Evolutionary conservation across 768 basidiomycete species (phyloP).

Genomic region (Agaricus blazei): DNA sequence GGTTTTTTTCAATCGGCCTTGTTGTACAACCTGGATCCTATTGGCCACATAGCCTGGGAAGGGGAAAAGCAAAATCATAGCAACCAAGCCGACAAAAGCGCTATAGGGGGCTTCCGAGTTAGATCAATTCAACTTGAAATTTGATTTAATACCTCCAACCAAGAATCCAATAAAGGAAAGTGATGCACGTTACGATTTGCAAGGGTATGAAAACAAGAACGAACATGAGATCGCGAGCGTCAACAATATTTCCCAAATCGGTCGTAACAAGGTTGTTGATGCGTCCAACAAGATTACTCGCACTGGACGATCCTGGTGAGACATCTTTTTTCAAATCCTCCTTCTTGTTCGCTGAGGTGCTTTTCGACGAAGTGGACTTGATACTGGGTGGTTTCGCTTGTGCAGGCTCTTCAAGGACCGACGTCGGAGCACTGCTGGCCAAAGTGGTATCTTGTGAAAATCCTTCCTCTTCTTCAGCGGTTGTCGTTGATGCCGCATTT

Average conservation of each 20-base stretch:
- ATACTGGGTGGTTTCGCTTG: conserved; percentile 4
- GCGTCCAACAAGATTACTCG: conserved; percentile 57
- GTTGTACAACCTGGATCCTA: conserved; percentile 44
- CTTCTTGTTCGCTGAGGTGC: not conserved
- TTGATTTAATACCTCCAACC: conserved; percentile 38
- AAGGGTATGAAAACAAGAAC: conserved; percentile 36
- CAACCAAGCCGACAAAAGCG: conserved; percentile 54
- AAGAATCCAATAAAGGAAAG: conserved; percentile 43
- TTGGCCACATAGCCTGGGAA: conserved; percentile 55
- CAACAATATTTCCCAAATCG: conserved; percentile 42
- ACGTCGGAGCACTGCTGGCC: not conserved
- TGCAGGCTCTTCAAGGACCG: not conserved
- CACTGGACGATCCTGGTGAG: conserved; percentile 8
- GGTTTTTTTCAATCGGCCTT: conserved; percentile 41
- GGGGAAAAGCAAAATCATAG: conserved; percentile 50
- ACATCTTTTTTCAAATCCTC: not conserved
- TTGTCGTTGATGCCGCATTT: not conserved
- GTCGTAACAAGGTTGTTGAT: conserved; percentile 77
- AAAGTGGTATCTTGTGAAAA: conserved; percentile 6
- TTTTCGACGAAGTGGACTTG: conserved; percentile 5
- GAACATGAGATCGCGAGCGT: conserved; percentile 32
- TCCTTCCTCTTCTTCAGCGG: not conserved
- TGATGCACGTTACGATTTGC: conserved; percentile 32
- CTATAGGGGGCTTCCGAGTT: conserved; percentile 21
- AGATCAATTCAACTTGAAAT: conserved; percentile 12